Evolutionary conservation across 345 rosid genomes (phyloP).

Genomic region (Mangifera indica): DNA sequence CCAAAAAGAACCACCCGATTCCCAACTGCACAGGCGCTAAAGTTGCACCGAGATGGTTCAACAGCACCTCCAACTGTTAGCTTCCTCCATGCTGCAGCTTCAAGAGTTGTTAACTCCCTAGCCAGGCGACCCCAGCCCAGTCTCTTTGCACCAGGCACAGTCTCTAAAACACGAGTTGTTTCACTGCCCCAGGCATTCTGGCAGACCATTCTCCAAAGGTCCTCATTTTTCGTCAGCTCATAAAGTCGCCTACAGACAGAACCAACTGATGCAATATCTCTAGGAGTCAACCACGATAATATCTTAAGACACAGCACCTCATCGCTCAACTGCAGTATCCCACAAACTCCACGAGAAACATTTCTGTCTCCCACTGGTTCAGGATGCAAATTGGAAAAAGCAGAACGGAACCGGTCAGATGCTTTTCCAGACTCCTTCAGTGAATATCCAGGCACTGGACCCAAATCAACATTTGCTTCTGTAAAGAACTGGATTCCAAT

Average conservation of each 20-base stretch:
- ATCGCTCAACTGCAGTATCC: conserved; percentile 68
- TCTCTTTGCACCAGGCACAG: conserved; percentile 80
- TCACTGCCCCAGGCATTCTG: conserved; percentile 90
- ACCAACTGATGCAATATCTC: conserved; percentile 79
- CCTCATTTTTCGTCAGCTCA: conserved; percentile 75
- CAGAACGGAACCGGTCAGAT: conserved; percentile 38
- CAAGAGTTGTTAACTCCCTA: conserved; percentile 82
- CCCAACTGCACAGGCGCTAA: conserved; percentile 90
- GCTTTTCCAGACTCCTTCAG: conserved; percentile 53
- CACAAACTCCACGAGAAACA: conserved; percentile 62
- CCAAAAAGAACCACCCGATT: conserved; percentile 84
- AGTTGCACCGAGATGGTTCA: conserved; percentile 88
- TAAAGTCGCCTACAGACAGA: conserved; percentile 65
- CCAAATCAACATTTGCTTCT: conserved; percentile 76
- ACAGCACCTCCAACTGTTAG: conserved; percentile 83
- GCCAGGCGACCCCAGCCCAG: conserved; percentile 86
- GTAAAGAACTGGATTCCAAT: conserved; percentile 87
- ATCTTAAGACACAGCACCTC: conserved; percentile 74
- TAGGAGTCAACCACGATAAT: conserved; percentile 72
- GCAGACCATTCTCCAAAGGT: conserved; percentile 86
- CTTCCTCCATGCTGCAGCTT: conserved; percentile 90
- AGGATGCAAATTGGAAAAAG: conserved; percentile 38
- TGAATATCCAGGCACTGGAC: conserved; percentile 59
- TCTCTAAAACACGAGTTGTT: conserved; percentile 69
- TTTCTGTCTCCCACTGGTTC: conserved; percentile 49